Conservation (phyloP, 768 basidiomycete genomes). For the Leccinum barrowsii region DNA sequence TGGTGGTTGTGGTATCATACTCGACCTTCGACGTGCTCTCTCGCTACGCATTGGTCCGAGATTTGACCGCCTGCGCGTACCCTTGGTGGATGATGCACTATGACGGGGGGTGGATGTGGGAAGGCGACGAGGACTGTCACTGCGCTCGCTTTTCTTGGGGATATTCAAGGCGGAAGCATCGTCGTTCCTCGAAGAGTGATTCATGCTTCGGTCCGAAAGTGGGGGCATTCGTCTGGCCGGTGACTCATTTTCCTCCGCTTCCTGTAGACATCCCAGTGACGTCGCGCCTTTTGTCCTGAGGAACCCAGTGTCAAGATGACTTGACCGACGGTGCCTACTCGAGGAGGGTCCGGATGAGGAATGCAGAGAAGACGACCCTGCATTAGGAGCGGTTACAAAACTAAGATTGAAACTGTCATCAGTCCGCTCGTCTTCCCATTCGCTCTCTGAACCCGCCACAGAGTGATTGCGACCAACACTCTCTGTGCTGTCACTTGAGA, state of each 20-base stretch:
- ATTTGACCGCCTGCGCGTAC: slow-evolving; percentile 60
- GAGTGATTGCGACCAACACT: slow-evolving; percentile 37
- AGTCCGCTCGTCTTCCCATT: slow-evolving; percentile 88
- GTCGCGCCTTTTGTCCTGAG: slow-evolving; percentile 50
- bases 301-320: slow-evolving; percentile 68
- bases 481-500: slow-evolving; percentile 36
- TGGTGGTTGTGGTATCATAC: slow-evolving; percentile 71
- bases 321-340: slow-evolving; percentile 52
- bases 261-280: slow-evolving; percentile 60
- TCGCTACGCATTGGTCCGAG: slow-evolving; percentile 75
- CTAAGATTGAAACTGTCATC: slow-evolving; percentile 70
- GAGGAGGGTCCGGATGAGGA: slow-evolving; percentile 30
- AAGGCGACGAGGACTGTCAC: slow-evolving; percentile 48
- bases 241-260: slow-evolving; percentile 63
- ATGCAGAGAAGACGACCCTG: slow-evolving; percentile 33
- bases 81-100: slow-evolving; percentile 35
- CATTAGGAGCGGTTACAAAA: slow-evolving; percentile 35
- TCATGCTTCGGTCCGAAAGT: slow-evolving; percentile 68
- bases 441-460: slow-evolving; percentile 69
- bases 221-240: slow-evolving; percentile 34
- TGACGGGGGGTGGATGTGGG: slow-evolving; percentile 43
- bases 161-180: slow-evolving; percentile 24
- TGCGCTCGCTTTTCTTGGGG: slow-evolving; percentile 34
- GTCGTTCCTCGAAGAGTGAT: slow-evolving; percentile 36
- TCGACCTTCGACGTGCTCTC: slow-evolving; percentile 71